Conservation (phyloP, 305 asterid species). For the Petunia hybrid region DNA sequence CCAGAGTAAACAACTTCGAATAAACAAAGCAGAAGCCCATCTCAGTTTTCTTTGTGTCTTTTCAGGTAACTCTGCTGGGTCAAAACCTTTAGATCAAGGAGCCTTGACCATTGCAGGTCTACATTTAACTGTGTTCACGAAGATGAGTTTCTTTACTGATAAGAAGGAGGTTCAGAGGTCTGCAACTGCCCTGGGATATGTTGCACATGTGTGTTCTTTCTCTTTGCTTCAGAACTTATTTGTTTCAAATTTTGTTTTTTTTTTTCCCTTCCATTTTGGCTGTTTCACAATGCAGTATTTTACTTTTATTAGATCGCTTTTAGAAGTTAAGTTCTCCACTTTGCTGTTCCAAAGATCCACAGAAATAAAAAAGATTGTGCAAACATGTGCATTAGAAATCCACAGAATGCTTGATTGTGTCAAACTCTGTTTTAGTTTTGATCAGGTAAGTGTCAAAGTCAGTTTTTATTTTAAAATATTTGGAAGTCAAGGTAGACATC, state of each 20-base stretch:
- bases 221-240: slow-evolving; percentile 39
- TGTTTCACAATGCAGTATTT: slow-evolving; percentile 28
- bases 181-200: slow-evolving; percentile 95
- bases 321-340: slow-evolving; percentile 29
- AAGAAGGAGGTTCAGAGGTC: slow-evolving; percentile 96
- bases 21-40: not conserved
- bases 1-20: not conserved
- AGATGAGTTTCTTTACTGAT: slow-evolving; percentile 97
- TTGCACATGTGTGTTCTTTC: slow-evolving; percentile 83
- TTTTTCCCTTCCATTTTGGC: slow-evolving; percentile 4
- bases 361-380: not conserved
- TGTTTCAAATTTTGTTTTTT: slow-evolving; percentile 24
- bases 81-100: slow-evolving; percentile 74
- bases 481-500: not conserved
- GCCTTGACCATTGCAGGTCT: slow-evolving; percentile 89
- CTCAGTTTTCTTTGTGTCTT: slow-evolving; percentile 29
- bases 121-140: slow-evolving; percentile 84
- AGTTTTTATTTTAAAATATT: not conserved
- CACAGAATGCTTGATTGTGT: not conserved
- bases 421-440: not conserved
- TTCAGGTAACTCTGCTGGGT: slow-evolving; percentile 73
- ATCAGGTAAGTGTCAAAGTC: not conserved
- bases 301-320: not conserved
- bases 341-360: slow-evolving; percentile 26
- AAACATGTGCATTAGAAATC: slow-evolving; percentile 1